Evolutionary conservation across 2,329 filamentous ascomycete species (phyloP).

Genomic region (Zalaria obscura): DNA sequence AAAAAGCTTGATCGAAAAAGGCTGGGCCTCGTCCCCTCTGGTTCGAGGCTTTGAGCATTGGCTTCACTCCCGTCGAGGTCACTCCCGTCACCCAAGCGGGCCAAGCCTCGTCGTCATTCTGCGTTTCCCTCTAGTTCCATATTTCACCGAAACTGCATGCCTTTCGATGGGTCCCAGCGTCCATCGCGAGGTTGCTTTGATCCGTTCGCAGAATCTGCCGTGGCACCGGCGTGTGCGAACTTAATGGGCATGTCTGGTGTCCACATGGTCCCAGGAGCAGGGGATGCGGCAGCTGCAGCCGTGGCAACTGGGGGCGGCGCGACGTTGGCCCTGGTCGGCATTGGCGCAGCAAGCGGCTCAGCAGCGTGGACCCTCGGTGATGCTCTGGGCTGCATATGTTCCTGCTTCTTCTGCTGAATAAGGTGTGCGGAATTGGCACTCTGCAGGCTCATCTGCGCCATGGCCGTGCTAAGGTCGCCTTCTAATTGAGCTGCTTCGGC

Average conservation of each 20-base stretch:
- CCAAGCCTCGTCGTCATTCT: no score
- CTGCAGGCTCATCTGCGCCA: constrained; percentile 42
- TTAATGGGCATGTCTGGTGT: constrained; percentile 68
- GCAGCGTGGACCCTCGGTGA: constrained; percentile 2
- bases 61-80: no score
- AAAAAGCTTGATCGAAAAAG: no score
- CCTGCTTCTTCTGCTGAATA: constrained; percentile 30
- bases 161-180: constrained; percentile 24
- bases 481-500: constrained; percentile 70
- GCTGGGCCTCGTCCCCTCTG: no score
- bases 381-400: constrained; percentile 4
- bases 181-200: constrained; percentile 14
- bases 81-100: no score
- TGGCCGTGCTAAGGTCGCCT: constrained; percentile 46
- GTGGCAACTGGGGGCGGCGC: constrained; percentile 7
- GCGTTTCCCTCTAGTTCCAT: no score
- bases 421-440: constrained; percentile 25
- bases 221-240: constrained; percentile 36
- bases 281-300: constrained; percentile 10
- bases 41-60: no score
- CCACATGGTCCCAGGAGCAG: constrained; percentile 47
- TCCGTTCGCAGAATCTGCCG: constrained; percentile 9
- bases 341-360: constrained; percentile 43
- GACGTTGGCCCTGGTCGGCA: constrained; percentile 25
- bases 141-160: constrained; percentile 23